These are phyloP conservation scores for Colletotrichum sp. DNA, from an alignment of 2,329 filamentous ascomycete genomes.

Conservation along the genomic window DNA sequence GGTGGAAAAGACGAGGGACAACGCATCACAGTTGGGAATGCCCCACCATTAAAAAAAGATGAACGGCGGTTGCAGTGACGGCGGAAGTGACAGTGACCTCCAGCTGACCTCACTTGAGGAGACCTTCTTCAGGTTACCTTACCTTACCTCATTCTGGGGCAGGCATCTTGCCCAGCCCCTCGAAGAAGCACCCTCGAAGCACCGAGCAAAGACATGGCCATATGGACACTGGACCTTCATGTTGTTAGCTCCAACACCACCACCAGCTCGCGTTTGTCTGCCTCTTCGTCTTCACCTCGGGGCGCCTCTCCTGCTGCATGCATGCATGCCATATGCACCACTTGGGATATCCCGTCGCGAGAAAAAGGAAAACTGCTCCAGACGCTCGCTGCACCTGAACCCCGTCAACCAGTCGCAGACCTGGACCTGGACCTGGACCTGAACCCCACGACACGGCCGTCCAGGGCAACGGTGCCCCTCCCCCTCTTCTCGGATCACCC, in stretches of 20 bases:
- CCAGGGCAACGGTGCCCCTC: conserved; percentile 13
- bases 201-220: neutral
- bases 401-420: neutral
- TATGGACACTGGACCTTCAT: neutral
- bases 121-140: neutral
- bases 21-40: conserved; percentile 1
- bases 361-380: neutral
- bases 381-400: neutral
- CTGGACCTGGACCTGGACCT: neutral
- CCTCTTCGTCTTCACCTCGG: neutral
- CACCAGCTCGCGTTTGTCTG: neutral
- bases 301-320: neutral
- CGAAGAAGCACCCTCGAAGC: neutral
- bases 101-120: neutral
- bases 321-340: neutral
- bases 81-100: neutral
- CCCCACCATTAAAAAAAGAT: neutral
- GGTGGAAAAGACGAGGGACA: neutral
- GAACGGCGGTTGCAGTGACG: neutral
- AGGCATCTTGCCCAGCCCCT: neutral
- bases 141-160: neutral
- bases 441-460: conserved; percentile 1
- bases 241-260: neutral
- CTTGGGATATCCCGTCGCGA: neutral
- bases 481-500: conserved; percentile 5